Percentiles rank a stretch among this genome's conserved stretches.
Evolutionary conservation across 2,329 filamentous ascomycete species (phyloP).

Genomic region (Colletotrichum cordylinicola): DNA sequence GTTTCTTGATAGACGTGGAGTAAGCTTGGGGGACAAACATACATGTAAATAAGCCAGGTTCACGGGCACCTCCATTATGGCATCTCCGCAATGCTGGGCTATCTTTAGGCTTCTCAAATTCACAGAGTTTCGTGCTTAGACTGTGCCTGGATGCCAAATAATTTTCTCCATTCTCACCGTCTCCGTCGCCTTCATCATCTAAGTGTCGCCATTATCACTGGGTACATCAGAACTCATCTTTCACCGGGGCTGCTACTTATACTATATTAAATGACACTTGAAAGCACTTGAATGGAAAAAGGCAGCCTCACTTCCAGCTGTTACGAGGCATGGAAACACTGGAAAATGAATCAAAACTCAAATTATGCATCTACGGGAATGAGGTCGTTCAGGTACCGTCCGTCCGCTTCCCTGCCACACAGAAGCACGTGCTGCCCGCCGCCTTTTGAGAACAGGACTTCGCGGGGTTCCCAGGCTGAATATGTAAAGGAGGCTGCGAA

Average conservation of each 20-base stretch:
- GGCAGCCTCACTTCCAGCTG: not conserved
- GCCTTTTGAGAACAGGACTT: not conserved
- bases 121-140: not conserved
- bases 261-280: accelerated
- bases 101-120: accelerated
- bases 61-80: too few species aligned
- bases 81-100: accelerated
- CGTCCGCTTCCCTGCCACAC: not conserved
- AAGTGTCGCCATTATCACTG: accelerated
- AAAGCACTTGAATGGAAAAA: not conserved
- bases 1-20: not conserved
- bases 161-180: accelerated
- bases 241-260: not conserved
- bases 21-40: not conserved
- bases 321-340: accelerated
- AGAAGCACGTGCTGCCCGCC: not conserved
- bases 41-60: too few species aligned
- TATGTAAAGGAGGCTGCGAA: not conserved
- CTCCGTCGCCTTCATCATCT: accelerated
- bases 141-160: too few species aligned
- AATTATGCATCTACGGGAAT: not conserved
- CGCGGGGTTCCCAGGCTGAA: not conserved
- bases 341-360: not conserved
- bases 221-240: accelerated
- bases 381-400: not conserved